Conservation (phyloP, 2,329 filamentous ascomycete species). For the Colletotrichum tanaceti region DNA sequence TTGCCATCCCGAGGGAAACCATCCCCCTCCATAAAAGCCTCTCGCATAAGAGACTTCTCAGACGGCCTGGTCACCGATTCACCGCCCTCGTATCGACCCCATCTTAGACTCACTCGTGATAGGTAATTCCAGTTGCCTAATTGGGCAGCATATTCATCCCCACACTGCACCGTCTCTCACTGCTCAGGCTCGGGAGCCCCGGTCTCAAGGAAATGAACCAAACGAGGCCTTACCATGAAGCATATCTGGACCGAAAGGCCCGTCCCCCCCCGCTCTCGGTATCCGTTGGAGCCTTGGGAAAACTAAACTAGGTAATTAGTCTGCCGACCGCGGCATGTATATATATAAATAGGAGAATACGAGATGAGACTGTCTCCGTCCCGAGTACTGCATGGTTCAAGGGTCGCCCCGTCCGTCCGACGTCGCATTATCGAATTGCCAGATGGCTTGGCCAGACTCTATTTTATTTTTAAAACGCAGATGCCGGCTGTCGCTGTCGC, state of each 20-base stretch:
- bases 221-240: constrained; percentile 20
- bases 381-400: constrained; percentile 21
- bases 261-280: constrained; percentile 4
- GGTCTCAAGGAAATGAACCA: constrained; percentile 29
- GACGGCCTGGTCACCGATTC: constrained; percentile 3
- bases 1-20: neutral
- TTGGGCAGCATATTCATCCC: constrained; percentile 23
- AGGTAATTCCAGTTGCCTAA: constrained; percentile 33
- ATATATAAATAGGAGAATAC: constrained; percentile 31
- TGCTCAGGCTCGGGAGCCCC: constrained; percentile 28
- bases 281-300: neutral
- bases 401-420: constrained; percentile 29
- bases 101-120: too few relatives aligned
- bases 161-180: constrained; percentile 18
- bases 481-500: neutral
- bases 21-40: neutral
- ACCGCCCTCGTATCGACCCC: constrained; percentile 13
- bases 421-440: constrained; percentile 14
- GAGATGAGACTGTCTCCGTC: constrained; percentile 17
- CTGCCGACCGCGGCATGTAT: neutral
- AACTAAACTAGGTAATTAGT: constrained; percentile 17
- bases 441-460: neutral
- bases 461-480: constrained; percentile 4
- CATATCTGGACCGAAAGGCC: constrained; percentile 23
- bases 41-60: neutral